phyloP scores from a whole-genome alignment of 192 early-diverging fungal species.

The Linnemannia zychae region DNA sequence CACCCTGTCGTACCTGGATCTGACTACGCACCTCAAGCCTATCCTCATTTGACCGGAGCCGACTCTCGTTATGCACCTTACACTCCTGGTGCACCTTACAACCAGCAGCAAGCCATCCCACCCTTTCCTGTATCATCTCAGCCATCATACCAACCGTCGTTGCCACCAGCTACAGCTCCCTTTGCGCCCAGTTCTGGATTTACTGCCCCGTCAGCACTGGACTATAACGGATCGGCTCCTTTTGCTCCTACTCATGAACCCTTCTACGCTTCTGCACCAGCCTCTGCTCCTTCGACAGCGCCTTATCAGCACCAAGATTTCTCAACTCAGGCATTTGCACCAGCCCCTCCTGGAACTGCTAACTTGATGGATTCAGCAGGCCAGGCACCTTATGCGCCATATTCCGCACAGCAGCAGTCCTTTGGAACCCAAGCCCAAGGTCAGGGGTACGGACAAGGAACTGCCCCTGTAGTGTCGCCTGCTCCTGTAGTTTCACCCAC shows the following conservation, averaged over 20 bases:
- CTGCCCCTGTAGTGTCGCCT: background rate
- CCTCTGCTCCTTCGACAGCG: slow-evolving; percentile 10
- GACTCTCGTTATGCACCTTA: slow-evolving; percentile 49
- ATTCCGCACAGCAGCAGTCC: slow-evolving; percentile 25
- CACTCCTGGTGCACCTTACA: slow-evolving; percentile 32
- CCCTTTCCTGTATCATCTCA: slow-evolving; percentile 3
- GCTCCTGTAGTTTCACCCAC: background rate
- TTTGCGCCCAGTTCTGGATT: slow-evolving; percentile 31
- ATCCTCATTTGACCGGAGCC: slow-evolving; percentile 44
- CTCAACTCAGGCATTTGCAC: slow-evolving; percentile 3
- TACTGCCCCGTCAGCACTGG: slow-evolving; percentile 25
- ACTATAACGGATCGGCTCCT: slow-evolving; percentile 30
- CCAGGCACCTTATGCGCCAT: background rate
- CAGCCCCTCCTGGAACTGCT: slow-evolving; percentile 22
- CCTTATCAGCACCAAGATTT: slow-evolving; percentile 19
- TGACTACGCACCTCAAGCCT: slow-evolving; percentile 51
- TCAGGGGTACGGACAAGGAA: background rate
- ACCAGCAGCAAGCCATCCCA: slow-evolving; percentile 12
- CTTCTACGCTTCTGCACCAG: slow-evolving; percentile 22
- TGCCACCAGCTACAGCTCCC: slow-evolving; percentile 51
- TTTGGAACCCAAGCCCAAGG: slow-evolving; percentile 1
- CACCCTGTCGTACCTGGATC: slow-evolving; percentile 31
- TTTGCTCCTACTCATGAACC: slow-evolving; percentile 41
- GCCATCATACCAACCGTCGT: slow-evolving; percentile 39
- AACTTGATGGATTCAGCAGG: background rate